These are phyloP conservation scores for Nitzschia sp. DNA, from an alignment of 108 stramenopile genomes.

Conservation along the genomic window DNA sequence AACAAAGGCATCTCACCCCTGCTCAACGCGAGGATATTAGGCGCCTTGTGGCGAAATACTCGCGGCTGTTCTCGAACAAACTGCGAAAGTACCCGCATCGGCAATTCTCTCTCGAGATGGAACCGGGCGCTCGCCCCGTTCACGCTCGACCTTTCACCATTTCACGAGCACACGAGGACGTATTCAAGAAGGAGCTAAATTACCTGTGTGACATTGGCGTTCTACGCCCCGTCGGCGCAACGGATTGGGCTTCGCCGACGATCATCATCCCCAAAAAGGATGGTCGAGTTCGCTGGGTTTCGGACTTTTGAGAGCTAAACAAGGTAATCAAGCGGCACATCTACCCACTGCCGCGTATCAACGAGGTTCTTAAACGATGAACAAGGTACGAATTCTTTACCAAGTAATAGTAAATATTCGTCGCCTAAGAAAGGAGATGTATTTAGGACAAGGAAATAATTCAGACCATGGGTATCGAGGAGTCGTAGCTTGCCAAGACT, in stretches of 20 bases:
- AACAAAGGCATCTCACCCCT: conserved; percentile 41
- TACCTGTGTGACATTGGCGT: conserved; percentile 27
- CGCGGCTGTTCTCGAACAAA: conserved; percentile 33
- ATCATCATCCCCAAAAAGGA: conserved; percentile 48
- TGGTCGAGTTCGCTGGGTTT: no score
- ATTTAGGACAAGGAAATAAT: no score
- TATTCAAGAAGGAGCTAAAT: conserved; percentile 36
- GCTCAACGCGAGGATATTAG: no score
- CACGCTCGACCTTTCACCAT: conserved; percentile 26
- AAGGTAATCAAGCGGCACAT: no score
- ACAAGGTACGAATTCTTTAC: conserved; percentile 20
- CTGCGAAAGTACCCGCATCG: conserved; percentile 38
- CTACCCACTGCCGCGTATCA: conserved; percentile 22
- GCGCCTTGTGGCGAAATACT: conserved; percentile 13
- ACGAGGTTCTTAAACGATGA: conserved; percentile 19
- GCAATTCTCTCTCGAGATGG: conserved; percentile 40
- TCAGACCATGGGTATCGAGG: no score
- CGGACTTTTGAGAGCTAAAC: no score
- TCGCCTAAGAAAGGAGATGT: no score
- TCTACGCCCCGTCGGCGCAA: not conserved
- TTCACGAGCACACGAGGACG: conserved; percentile 11
- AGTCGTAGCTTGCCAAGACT: no score
- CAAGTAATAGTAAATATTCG: no score
- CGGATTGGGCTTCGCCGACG: conserved; percentile 26
- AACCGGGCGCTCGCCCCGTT: conserved; percentile 26